These are phyloP conservation scores for Dispira parvispora DNA, from an alignment of 192 early-diverging fungal genomes.

Conservation along the genomic window DNA sequence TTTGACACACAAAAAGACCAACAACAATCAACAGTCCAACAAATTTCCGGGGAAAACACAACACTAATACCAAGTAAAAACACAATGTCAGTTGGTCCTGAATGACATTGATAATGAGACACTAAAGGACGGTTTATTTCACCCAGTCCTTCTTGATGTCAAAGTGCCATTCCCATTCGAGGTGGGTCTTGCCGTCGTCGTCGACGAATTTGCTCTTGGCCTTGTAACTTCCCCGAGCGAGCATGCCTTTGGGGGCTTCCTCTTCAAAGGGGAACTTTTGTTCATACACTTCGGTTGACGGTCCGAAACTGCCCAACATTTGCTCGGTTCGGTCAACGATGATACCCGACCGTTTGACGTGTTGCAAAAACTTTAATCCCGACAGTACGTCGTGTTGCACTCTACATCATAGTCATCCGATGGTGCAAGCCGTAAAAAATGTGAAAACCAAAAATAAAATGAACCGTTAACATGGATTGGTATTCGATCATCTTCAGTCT, in stretches of 20 bases:
- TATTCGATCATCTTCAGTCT: too few species aligned
- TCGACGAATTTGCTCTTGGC: slow-evolving; percentile 86
- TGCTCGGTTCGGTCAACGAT: slow-evolving; percentile 82
- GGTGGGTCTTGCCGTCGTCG: slow-evolving; percentile 68
- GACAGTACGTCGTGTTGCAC: slow-evolving; percentile 90
- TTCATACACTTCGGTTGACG: slow-evolving; percentile 56
- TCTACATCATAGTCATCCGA: slow-evolving; percentile 15
- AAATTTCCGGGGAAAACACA: too few species aligned
- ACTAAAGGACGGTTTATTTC: too few species aligned
- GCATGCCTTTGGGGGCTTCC: slow-evolving; percentile 82
- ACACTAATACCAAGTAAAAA: too few species aligned
- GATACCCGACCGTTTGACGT: slow-evolving; percentile 75
- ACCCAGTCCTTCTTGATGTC: slow-evolving; percentile 83
- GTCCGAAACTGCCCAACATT: slow-evolving; percentile 95
- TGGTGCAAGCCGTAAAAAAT: too few species aligned
- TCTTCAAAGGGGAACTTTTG: slow-evolving; percentile 57
- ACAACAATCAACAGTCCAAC: too few species aligned
- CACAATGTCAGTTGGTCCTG: too few species aligned
- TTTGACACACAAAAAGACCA: too few species aligned
- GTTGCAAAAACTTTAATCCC: slow-evolving; percentile 89
- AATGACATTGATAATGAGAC: too few species aligned
- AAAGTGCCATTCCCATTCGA: slow-evolving; percentile 72
- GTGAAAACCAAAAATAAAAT: too few species aligned
- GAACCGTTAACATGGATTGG: too few species aligned
- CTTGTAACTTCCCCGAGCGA: slow-evolving; percentile 82